phyloP scores from a whole-genome alignment of 805 yeast genomes.

The Spathaspora hagerdaliae region DNA sequence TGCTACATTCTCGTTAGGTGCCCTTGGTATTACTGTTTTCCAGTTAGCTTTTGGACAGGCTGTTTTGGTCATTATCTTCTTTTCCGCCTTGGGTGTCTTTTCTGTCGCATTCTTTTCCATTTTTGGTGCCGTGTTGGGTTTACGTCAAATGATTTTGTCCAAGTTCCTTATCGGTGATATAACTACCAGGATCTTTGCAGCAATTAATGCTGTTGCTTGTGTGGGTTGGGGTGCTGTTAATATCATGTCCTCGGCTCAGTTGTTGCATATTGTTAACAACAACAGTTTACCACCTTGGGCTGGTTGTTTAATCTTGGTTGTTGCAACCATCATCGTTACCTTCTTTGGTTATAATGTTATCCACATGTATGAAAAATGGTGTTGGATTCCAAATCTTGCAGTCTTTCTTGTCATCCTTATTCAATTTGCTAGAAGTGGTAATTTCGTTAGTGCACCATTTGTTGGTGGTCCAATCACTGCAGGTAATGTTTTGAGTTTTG shows the following conservation, averaged over 20 bases:
- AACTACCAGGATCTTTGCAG: slow-evolving; percentile 72
- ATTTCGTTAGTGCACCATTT: slow-evolving; percentile 51
- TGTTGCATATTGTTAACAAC: slow-evolving; percentile 70
- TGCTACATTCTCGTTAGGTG: slow-evolving; percentile 79
- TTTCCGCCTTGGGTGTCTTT: slow-evolving; percentile 64
- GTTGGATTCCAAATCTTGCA: slow-evolving; percentile 80
- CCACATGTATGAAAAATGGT: slow-evolving; percentile 77
- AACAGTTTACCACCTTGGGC: slow-evolving; percentile 82
- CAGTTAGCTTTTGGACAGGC: slow-evolving; percentile 73
- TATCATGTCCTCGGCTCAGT: slow-evolving; percentile 83
- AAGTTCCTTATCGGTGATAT: slow-evolving; percentile 73
- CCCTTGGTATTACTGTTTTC: slow-evolving; percentile 52
- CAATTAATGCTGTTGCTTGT: slow-evolving; percentile 78
- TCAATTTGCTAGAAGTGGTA: slow-evolving; percentile 63
- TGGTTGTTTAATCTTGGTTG: slow-evolving; percentile 71
- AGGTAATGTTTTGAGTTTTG: slow-evolving; percentile 73
- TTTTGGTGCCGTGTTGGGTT: slow-evolving; percentile 80
- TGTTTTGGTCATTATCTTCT: slow-evolving; percentile 63
- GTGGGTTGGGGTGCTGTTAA: slow-evolving; percentile 96
- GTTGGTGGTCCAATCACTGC: slow-evolving; percentile 63
- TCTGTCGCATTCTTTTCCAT: slow-evolving; percentile 82
- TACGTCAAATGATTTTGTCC: slow-evolving; percentile 83
- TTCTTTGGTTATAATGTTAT: slow-evolving; percentile 82
- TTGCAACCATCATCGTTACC: slow-evolving; percentile 67
- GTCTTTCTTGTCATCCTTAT: slow-evolving; percentile 77